Evolutionary conservation across 768 basidiomycete species (phyloP).

Genomic region (Suillus luteus): DNA sequence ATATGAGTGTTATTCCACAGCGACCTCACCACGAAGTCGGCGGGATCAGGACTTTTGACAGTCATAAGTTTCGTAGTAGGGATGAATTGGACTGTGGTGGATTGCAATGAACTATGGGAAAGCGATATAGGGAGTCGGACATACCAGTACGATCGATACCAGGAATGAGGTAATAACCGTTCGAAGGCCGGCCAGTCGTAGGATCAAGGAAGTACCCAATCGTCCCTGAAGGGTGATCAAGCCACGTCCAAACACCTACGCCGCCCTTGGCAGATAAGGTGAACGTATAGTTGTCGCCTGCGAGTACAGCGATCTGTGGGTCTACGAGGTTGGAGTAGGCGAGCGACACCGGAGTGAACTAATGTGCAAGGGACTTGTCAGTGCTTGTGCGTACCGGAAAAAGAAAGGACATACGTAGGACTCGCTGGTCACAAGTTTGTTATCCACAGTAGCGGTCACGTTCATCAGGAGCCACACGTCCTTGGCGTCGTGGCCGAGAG

Average conservation of each 20-base stretch:
- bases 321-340: conserved; percentile 49
- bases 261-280: conserved; percentile 54
- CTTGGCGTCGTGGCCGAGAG: conserved; percentile 37
- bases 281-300: conserved; percentile 42
- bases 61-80: conserved; percentile 42
- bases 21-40: conserved; percentile 52
- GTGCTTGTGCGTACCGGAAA: not conserved
- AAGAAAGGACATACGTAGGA: conserved; percentile 44
- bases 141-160: conserved; percentile 53
- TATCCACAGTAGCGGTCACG: conserved; percentile 45
- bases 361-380: not conserved
- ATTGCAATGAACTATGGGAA: not conserved
- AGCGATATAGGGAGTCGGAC: conserved; percentile 15
- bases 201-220: conserved; percentile 54
- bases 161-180: conserved; percentile 59
- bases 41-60: conserved; percentile 38
- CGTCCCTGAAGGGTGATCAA: conserved; percentile 58
- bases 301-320: conserved; percentile 44
- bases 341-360: conserved; percentile 57
- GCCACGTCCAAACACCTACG: conserved; percentile 60
- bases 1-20: conserved; percentile 55
- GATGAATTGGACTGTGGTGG: conserved; percentile 42
- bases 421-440: conserved; percentile 48
- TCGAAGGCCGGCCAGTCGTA: conserved; percentile 42
- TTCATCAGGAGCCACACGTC: conserved; percentile 57